Conservation (phyloP, 2,329 filamentous ascomycete species). For the Blastomyces silverae region DNA sequence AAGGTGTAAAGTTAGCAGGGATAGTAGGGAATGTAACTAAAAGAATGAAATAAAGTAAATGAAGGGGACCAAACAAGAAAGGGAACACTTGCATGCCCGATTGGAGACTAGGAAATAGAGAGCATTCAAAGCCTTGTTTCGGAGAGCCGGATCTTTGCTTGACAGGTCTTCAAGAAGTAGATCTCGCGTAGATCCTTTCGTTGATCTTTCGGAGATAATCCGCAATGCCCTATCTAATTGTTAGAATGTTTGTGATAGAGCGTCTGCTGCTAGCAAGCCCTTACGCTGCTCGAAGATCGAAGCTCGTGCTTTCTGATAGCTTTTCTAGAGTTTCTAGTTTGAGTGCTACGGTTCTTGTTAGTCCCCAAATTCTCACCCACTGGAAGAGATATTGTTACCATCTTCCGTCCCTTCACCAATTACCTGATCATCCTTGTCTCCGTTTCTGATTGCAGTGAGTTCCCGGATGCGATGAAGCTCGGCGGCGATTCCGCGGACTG, state of each 20-base stretch:
- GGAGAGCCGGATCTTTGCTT: constrained; percentile 33
- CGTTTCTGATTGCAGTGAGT: constrained; percentile 55
- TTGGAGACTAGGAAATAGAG: constrained; percentile 40
- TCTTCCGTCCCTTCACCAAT: constrained; percentile 71
- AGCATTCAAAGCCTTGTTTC: constrained; percentile 39
- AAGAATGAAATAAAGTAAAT: background rate
- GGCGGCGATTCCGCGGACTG: constrained; percentile 52
- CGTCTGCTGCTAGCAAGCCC: constrained; percentile 50
- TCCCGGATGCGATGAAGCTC: constrained; percentile 39
- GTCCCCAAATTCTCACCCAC: constrained; percentile 11
- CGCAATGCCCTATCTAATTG: constrained; percentile 35
- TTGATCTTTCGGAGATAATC: constrained; percentile 43
- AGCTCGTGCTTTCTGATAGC: constrained; percentile 63
- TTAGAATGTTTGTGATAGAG: constrained; percentile 36
- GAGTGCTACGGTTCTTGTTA: constrained; percentile 43
- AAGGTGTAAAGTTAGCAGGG: background rate
- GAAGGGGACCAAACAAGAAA: background rate
- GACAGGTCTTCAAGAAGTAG: constrained; percentile 39
- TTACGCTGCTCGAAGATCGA: constrained; percentile 63
- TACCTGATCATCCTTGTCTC: constrained; percentile 61
- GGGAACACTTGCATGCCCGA: constrained; percentile 32
- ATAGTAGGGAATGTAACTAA: background rate
- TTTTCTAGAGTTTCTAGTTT: constrained; percentile 60
- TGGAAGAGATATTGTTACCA: constrained; percentile 30
- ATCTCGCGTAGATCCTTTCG: constrained; percentile 36